These are phyloP conservation scores for Emergomyces orientalis DNA, from an alignment of 2,329 filamentous ascomycete species.

Conservation along the genomic window DNA sequence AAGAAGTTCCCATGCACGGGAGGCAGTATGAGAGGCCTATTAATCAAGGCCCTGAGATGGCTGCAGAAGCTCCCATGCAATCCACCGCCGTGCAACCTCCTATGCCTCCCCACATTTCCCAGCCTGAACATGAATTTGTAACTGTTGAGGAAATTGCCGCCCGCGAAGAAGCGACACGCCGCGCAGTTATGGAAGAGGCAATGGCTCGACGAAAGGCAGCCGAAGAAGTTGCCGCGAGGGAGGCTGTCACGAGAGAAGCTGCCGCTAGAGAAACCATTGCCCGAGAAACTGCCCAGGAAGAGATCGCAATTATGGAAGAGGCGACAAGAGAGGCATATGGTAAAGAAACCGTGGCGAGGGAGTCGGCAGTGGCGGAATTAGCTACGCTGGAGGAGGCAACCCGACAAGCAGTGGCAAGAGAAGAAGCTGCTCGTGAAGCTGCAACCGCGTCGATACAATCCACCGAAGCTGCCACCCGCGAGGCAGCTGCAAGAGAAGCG, in stretches of 20 bases:
- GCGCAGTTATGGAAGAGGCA: conserved; percentile 12
- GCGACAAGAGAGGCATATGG: conserved; percentile 29
- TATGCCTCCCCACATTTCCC: neutral
- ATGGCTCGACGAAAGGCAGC: conserved; percentile 13
- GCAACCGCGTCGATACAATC: conserved; percentile 3
- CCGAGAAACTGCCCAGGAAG: conserved; percentile 24
- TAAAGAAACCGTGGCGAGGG: conserved; percentile 23
- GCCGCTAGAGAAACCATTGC: conserved; percentile 28
- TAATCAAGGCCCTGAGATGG: neutral
- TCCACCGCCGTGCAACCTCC: neutral
- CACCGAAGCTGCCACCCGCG: neutral
- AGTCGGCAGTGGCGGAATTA: conserved; percentile 24
- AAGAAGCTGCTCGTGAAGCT: conserved; percentile 5
- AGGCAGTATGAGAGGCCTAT: neutral
- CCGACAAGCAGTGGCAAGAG: neutral
- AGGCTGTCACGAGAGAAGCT: conserved; percentile 12
- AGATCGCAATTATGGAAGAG: conserved; percentile 50
- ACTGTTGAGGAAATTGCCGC: conserved; percentile 8
- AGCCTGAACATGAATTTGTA: neutral
- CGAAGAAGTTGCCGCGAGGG: conserved; percentile 9
- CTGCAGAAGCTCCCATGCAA: neutral
- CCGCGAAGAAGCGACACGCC: conserved; percentile 15
- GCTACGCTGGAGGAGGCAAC: conserved; percentile 2
- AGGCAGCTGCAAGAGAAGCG: neutral
- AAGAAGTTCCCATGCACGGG: no score